These are phyloP conservation scores for Sugiyamaella valdiviana DNA, from an alignment of 805 yeast genomes.

Conservation along the genomic window DNA sequence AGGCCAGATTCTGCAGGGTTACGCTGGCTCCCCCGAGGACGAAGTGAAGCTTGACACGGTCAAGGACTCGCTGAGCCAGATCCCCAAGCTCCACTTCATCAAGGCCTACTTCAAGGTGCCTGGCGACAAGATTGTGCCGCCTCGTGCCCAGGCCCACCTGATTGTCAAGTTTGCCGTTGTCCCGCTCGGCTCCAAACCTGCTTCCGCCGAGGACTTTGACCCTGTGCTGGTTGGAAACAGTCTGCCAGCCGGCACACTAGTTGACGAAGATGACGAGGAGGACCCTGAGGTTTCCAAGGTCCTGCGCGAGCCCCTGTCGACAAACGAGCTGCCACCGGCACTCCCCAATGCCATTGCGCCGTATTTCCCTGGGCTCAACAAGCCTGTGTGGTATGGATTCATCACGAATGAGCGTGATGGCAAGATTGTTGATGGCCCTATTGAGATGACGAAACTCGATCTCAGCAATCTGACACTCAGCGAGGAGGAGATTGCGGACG, in stretches of 20 bases:
- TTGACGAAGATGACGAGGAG: constrained; percentile 16
- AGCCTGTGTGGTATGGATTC: constrained; percentile 58
- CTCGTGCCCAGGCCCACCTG: constrained; percentile 68
- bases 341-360: constrained; percentile 68
- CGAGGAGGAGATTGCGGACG: constrained; percentile 41
- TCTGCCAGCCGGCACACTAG: background rate
- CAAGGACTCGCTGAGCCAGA: constrained; percentile 20
- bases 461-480: constrained; percentile 49
- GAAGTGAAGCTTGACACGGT: constrained; percentile 12
- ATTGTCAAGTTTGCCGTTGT: constrained; percentile 68
- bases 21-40: constrained; percentile 42
- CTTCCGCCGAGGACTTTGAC: constrained; percentile 17
- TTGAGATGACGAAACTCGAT: constrained; percentile 45
- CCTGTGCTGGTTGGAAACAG: constrained; percentile 11
- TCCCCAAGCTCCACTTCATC: constrained; percentile 64
- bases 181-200: constrained; percentile 48
- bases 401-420: constrained; percentile 70
- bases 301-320: constrained; percentile 63
- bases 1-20: constrained; percentile 74
- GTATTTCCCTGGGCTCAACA: constrained; percentile 56
- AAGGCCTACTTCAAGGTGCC: constrained; percentile 76
- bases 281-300: constrained; percentile 35
- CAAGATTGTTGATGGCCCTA: constrained; percentile 67
- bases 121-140: constrained; percentile 69
- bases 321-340: constrained; percentile 61